Conservation (phyloP, 202 grass and related monocot species). For the Tripidium arundinaceum region DNA sequence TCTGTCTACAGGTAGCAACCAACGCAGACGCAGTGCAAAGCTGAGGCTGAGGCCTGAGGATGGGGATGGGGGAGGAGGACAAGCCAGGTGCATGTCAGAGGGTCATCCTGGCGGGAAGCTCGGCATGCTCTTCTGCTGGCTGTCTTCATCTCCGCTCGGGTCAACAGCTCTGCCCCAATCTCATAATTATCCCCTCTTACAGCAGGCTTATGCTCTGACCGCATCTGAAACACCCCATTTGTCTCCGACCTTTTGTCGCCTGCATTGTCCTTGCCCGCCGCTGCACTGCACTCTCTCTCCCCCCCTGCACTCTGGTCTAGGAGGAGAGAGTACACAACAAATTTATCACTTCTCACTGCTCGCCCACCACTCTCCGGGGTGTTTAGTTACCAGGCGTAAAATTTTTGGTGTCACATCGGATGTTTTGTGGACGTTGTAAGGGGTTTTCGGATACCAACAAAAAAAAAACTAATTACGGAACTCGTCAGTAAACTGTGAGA, state of each 20-base stretch:
- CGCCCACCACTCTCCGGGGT: background rate
- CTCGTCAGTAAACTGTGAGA: too few species aligned
- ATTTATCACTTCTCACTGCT: constrained; percentile 21
- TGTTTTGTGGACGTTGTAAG: too few species aligned
- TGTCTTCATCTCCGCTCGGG: constrained; percentile 50
- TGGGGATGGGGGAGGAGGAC: background rate
- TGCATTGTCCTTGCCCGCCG: background rate
- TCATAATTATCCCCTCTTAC: constrained; percentile 54
- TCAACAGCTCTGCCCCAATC: constrained; percentile 49
- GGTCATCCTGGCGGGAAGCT: constrained; percentile 45
- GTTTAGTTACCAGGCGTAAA: too few species aligned
- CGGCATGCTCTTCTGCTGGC: constrained; percentile 40
- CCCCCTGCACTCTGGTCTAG: background rate
- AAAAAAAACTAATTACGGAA: too few species aligned
- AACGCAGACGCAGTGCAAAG: background rate
- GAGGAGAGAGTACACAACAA: background rate
- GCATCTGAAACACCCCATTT: constrained; percentile 45
- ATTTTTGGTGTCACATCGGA: too few species aligned
- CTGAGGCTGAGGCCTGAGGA: background rate
- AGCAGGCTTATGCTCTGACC: constrained; percentile 50
- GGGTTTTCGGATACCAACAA: too few species aligned
- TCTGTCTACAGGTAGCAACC: constrained; percentile 36
- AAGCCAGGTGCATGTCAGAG: constrained; percentile 52
- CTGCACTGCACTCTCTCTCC: background rate
- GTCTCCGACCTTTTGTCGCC: constrained; percentile 58